Evolutionary conservation across 176 grass and related monocot genomes (phyloP).

Genomic region (Coix lacrymajobi): DNA sequence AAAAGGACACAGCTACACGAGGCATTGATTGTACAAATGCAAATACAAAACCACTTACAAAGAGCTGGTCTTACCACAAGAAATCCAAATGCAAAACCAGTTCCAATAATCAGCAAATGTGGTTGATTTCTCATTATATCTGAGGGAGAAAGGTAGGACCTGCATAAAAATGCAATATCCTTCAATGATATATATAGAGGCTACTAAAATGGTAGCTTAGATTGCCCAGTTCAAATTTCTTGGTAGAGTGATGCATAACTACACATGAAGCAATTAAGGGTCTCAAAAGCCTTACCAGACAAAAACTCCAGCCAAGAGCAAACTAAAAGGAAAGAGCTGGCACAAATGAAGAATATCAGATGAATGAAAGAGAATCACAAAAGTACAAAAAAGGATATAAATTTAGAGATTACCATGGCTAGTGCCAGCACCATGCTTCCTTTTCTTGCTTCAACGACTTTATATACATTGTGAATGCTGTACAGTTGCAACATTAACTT

Average conservation of each 20-base stretch:
- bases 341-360: conserved; percentile 24
- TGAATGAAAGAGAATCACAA: background rate
- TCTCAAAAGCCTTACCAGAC: conserved; percentile 62
- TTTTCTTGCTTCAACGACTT: conserved; percentile 82
- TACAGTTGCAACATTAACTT: conserved; percentile 22
- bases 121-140: conserved; percentile 89
- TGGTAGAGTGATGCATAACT: background rate
- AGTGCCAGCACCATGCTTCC: conserved; percentile 88
- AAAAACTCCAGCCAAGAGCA: conserved; percentile 82
- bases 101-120: conserved; percentile 87
- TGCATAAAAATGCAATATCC: conserved; percentile 33
- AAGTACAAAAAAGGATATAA: background rate
- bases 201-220: background rate
- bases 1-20: background rate
- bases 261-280: background rate
- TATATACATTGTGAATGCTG: conserved; percentile 89
- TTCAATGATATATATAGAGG: conserved; percentile 4
- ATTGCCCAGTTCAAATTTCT: background rate
- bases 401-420: conserved; percentile 68
- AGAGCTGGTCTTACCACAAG: conserved; percentile 78
- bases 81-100: conserved; percentile 95
- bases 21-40: background rate
- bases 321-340: conserved; percentile 82
- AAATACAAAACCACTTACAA: conserved; percentile 73
- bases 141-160: conserved; percentile 81